Evolutionary conservation across 352 stramenopile species (phyloP).

Genomic region (Phytopythium cucurbitacearum): DNA sequence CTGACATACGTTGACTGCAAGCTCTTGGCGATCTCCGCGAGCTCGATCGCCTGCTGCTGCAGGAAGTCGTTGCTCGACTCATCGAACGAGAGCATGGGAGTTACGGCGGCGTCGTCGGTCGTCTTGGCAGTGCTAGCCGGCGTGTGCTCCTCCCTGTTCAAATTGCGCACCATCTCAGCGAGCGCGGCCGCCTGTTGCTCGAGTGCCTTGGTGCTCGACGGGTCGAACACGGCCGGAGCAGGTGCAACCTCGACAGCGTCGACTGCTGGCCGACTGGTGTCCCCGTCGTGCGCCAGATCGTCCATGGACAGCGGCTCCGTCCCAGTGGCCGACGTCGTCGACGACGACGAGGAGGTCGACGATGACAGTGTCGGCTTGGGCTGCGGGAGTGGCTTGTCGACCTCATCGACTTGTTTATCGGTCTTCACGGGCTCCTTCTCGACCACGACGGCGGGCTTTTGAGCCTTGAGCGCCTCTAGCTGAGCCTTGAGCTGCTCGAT

Average conservation of each 20-base stretch:
- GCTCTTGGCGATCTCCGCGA: conserved; percentile 57
- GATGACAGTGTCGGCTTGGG: too few species aligned
- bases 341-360: too few species aligned
- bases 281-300: background rate
- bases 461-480: conserved; percentile 14
- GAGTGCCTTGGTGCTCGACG: conserved; percentile 25
- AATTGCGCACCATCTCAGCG: conserved; percentile 29
- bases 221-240: conserved; percentile 8
- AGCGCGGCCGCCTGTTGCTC: conserved; percentile 34
- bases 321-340: too few species aligned
- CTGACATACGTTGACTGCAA: conserved; percentile 47
- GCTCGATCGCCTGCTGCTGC: conserved; percentile 57
- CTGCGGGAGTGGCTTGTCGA: too few species aligned
- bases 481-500: conserved; percentile 52
- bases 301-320: too few species aligned
- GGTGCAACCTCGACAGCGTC: background rate
- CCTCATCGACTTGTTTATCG: background rate
- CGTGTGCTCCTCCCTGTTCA: conserved; percentile 29
- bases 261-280: background rate
- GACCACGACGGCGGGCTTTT: background rate
- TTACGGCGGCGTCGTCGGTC: background rate
- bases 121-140: conserved; percentile 4
- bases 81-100: background rate
- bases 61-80: conserved; percentile 36
- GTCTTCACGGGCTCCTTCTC: background rate